Conservation (phyloP, 2,329 filamentous ascomycete species). For the Coniella vitis region DNA sequence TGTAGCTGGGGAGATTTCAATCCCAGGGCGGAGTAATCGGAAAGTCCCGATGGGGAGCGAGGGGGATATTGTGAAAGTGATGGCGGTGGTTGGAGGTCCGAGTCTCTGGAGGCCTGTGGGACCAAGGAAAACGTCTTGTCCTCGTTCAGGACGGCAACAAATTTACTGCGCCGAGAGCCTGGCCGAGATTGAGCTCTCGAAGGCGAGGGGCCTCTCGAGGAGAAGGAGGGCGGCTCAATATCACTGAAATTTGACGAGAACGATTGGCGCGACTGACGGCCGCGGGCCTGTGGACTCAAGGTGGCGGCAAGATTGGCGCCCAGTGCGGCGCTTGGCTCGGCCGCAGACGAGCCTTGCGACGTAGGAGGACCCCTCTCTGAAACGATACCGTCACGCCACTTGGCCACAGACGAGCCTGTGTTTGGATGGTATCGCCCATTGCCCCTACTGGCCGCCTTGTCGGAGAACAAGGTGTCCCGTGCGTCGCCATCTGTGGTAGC, state of each 20-base stretch:
- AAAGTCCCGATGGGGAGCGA: constrained; percentile 17
- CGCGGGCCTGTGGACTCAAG: constrained; percentile 29
- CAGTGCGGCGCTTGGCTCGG: constrained; percentile 24
- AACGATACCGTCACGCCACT: constrained; percentile 31
- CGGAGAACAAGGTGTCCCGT: constrained; percentile 5
- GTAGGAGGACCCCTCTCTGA: constrained; percentile 38
- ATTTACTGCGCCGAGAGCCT: constrained; percentile 34
- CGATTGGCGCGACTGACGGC: constrained; percentile 9
- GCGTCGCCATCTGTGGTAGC: constrained; percentile 3
- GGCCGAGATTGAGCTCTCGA: constrained; percentile 24
- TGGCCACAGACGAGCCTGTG: constrained; percentile 17
- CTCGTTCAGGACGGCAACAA: constrained; percentile 47
- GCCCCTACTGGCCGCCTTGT: neutral
- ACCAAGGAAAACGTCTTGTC: constrained; percentile 50
- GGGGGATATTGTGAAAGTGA: constrained; percentile 9
- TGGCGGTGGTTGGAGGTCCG: constrained; percentile 6
- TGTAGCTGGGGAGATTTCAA: constrained; percentile 38
- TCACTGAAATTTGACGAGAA: constrained; percentile 16
- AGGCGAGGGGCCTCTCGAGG: constrained; percentile 17
- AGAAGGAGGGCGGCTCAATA: constrained; percentile 19
- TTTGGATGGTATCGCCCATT: constrained; percentile 1
- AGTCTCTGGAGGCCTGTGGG: constrained; percentile 21
- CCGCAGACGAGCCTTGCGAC: constrained; percentile 23
- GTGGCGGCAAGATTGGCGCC: constrained; percentile 27
- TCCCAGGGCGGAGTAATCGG: constrained; percentile 20